Base-by-base conservation (phyloP, 148 eudicot species). In the Hydrangea macrophylla region DNA sequence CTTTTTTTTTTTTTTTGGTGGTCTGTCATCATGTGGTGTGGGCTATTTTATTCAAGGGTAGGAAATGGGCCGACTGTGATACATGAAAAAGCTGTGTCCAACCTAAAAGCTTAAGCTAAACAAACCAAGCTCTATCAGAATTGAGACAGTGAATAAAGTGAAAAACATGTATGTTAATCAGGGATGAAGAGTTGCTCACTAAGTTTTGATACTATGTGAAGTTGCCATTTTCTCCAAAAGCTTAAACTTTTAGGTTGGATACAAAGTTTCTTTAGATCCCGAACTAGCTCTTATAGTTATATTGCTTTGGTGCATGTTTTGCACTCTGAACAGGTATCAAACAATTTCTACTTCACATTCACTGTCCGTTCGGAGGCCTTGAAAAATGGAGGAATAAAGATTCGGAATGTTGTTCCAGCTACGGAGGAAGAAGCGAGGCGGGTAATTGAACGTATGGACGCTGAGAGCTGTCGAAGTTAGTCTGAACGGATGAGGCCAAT, bases 271-370 rank as follows among this genome's bases (percentile, higher is more conserved):
- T 62, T 7, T 39, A 30, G n/a, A n/a, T n/a, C n/a, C n/a, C n/a
- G n/a, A n/a, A n/a, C n/a, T n/a, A n/a, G n/a, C n/a, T n/a, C 11
- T 9, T 1, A 0, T 30, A 15, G 26, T 40, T 44, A n/a, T 17
- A 5, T 28, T 23, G 24, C 23, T 10, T 65, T 54, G 13, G 3
- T 65, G 25, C 26, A 27, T 58, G 50, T 61, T 71, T 13, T 33
- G 40, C 32, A 11, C 28, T 39, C 36, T 73, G 33, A 65, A 51
- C 73, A 93, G 98, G 90, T 93, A 45, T 90, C 98, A 62, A 93
- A 93, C 78, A 93, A 93, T 69, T 93, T 93, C 81, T 93, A 93
- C 86, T 90, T 93, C 76, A 90, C 95, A 33, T 90, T 86, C 81
- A 80, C 94, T 0, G 73, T 88, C 30, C 70, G 78, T 60, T 59